Conservation (phyloP, 2,329 filamentous ascomycete genomes). For the Aspergillus japonicus region DNA sequence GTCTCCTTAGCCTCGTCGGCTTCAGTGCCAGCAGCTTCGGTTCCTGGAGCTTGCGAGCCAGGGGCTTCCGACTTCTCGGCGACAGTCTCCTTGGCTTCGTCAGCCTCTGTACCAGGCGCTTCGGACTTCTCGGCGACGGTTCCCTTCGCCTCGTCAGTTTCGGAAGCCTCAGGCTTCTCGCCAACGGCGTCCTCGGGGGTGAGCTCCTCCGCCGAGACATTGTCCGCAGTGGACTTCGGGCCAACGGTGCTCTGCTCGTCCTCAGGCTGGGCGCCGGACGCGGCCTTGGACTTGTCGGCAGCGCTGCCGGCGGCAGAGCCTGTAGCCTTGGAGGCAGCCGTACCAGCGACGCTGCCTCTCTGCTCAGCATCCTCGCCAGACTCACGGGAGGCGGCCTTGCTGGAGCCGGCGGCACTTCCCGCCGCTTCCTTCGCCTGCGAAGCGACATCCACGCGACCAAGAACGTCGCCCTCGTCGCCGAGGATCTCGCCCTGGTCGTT, state of each 20-base stretch:
- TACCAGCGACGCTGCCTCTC: constrained; percentile 1
- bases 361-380: not conserved
- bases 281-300: constrained; percentile 19
- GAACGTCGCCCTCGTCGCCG: constrained; percentile 36
- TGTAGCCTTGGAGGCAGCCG: constrained; percentile 26
- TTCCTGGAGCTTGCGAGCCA: not conserved
- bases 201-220: constrained; percentile 25
- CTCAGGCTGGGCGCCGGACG: not conserved
- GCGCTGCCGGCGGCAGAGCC: constrained; percentile 36
- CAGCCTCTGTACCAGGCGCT: constrained; percentile 24
- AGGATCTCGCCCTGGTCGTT: constrained; percentile 38
- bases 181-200: constrained; percentile 48
- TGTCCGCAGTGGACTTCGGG: not conserved
- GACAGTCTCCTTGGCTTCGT: constrained; percentile 41
- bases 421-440: constrained; percentile 41
- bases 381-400: not conserved
- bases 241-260: not conserved
- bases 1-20: not conserved
- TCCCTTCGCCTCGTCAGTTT: constrained; percentile 40
- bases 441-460: constrained; percentile 37
- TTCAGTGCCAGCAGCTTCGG: not conserved
- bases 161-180: constrained; percentile 50
- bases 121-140: constrained; percentile 30
- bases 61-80: constrained; percentile 27
- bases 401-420: constrained; percentile 22